A percentile compares a stretch with the other conserved stretches of the same genome.
phyloP scores from a whole-genome alignment of 75 land plant species.

The Pinus taeda region DNA sequence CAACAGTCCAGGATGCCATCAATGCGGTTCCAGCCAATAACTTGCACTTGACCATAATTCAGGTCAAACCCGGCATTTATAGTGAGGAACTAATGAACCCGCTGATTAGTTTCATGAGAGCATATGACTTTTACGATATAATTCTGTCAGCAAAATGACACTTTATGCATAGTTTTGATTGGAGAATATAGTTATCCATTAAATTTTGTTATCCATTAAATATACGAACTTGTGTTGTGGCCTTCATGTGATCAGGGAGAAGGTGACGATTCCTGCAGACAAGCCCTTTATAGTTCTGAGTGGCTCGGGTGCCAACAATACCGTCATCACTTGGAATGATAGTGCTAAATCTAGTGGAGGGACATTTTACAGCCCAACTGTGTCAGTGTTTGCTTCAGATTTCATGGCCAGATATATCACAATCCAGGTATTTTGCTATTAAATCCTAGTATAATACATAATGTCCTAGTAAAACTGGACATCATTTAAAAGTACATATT shows the following conservation, averaged over 20 bases:
- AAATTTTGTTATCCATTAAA: too few relatives aligned
- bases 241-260: slow-evolving; percentile 22
- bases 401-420: slow-evolving; percentile 47
- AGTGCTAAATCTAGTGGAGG: slow-evolving; percentile 22
- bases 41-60: not conserved
- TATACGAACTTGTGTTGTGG: too few relatives aligned
- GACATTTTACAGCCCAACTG: slow-evolving; percentile 26
- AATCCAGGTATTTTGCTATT: slow-evolving; percentile 22
- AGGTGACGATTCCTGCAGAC: slow-evolving; percentile 21
- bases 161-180: too few relatives aligned
- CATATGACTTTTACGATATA: too few relatives aligned
- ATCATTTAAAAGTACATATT: not conserved
- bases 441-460: too few relatives aligned
- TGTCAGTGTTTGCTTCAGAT: slow-evolving; percentile 25
- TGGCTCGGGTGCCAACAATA: slow-evolving; percentile 26
- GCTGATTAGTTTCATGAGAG: too few relatives aligned
- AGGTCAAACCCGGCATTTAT: slow-evolving; percentile 12
- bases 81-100: not conserved
- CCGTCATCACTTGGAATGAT: slow-evolving; percentile 28
- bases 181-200: too few relatives aligned
- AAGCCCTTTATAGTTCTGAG: slow-evolving; percentile 35
- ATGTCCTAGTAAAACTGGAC: slow-evolving; percentile 16
- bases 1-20: slow-evolving; percentile 20
- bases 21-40: slow-evolving; percentile 14
- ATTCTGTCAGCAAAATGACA: too few relatives aligned